Conservation (phyloP, 2,329 filamentous ascomycete genomes). For the Alternaria ventricosa region DNA sequence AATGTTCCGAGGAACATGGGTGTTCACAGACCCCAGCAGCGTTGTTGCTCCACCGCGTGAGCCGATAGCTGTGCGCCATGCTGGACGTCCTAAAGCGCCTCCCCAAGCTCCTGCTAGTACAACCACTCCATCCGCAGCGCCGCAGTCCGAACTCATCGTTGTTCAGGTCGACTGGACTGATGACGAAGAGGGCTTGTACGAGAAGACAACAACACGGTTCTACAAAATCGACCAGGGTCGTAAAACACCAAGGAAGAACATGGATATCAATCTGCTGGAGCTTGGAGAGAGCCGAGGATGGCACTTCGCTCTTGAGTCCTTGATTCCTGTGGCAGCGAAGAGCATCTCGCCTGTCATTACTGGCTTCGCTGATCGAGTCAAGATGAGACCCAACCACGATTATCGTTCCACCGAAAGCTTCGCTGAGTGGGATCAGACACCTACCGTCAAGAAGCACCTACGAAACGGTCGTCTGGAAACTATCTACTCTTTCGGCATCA, state of each 20-base stretch:
- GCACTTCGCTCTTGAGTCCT: constrained; percentile 39
- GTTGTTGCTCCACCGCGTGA: background rate
- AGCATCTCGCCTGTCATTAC: constrained; percentile 29
- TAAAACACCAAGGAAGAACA: constrained; percentile 23
- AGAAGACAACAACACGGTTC: constrained; percentile 33
- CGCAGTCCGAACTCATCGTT: constrained; percentile 18
- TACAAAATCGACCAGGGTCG: constrained; percentile 28
- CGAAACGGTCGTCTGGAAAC: constrained; percentile 28
- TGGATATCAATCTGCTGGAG: constrained; percentile 45
- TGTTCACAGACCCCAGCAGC: constrained; percentile 35
- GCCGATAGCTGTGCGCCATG: constrained; percentile 7
- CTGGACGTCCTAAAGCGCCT: constrained; percentile 13
- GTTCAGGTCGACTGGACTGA: constrained; percentile 43
- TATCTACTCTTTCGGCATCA: constrained; percentile 41
- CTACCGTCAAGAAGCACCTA: constrained; percentile 21
- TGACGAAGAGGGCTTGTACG: constrained; percentile 38
- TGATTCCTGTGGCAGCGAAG: constrained; percentile 22
- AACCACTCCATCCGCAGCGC: background rate
- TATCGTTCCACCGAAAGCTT: constrained; percentile 23
- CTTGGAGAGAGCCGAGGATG: constrained; percentile 38
- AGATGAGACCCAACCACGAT: constrained; percentile 24
- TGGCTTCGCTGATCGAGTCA: constrained; percentile 30
- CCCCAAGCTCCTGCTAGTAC: background rate
- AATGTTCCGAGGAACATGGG: constrained; percentile 36
- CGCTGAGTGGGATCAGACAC: constrained; percentile 23